Base-by-base conservation (phyloP, 2,329 filamentous ascomycete species). In the Calonectria montana region DNA sequence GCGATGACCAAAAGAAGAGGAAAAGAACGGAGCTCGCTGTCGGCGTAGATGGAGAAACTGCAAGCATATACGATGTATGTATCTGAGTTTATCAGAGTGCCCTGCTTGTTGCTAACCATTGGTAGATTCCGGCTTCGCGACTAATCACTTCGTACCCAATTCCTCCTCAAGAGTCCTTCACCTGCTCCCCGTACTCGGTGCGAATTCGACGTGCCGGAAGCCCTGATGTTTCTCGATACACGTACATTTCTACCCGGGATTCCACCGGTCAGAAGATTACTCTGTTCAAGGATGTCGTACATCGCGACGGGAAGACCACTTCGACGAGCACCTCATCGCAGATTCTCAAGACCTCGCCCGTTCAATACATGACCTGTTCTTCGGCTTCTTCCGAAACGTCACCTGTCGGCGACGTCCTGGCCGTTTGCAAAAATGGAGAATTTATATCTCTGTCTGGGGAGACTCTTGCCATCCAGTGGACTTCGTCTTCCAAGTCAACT, bases 111-210 rank as follows among this genome's bases (percentile, higher is more conserved):
- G 29, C 68, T 74, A 65, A 72, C 53, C 18, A 31, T 29, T 71
- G 35, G 70, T 74, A 93, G 91, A 86, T 92, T 55, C 87, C 90
- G 4, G 88, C 90, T 4, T 89, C 91, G 7, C 87, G 89, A 72
- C 84, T 92, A 73, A 87, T 93, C 76, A 92, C 91, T 8, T 93
- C 91, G 2, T 93, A 93, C 80, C 91, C 91, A 25, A 88, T 93
- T 72, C 89, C 91, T 29, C 91, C 91, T 1, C 90, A 92, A 80
- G 88, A 91, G 65, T 87, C 86, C 64, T 91, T 93, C 80, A 90
- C 90, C 66, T 92, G 91, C 81, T 82, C 91, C 10, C 88, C 91
- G 23, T 88, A 86, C 80, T 93, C 91, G 18, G 81, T 92, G 48
- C 86, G 90, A 75, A 84, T 87, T 73, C 87, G 89, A 76, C 84